Evolutionary conservation across 2,329 filamentous ascomycete genomes (phyloP).

Genomic region (Pseudopithomyces chartarum): DNA sequence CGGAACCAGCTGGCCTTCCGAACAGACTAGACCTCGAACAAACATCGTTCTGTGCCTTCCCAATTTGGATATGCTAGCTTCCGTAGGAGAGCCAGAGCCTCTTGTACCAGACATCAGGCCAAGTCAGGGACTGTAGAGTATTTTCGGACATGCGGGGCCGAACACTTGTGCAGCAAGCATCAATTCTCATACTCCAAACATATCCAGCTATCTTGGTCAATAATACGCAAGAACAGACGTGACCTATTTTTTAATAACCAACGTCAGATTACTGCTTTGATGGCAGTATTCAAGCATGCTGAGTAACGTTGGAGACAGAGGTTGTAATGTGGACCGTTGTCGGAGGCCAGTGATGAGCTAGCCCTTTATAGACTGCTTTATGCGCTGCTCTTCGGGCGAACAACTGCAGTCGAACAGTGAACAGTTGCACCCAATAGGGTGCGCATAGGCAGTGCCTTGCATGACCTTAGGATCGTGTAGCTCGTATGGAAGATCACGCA

Average conservation of each 20-base stretch:
- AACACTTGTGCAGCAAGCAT: conserved; percentile 5
- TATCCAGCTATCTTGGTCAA: neutral
- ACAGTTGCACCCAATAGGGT: too few relatives aligned
- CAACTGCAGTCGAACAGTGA: neutral
- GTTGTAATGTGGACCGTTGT: too few relatives aligned
- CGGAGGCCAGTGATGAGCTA: neutral
- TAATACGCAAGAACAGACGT: neutral
- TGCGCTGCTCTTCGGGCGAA: neutral
- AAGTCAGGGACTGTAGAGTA: conserved; percentile 22
- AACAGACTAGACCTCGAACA: conserved; percentile 34
- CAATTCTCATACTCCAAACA: neutral
- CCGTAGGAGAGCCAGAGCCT: conserved; percentile 39
- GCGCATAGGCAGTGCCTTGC: too few relatives aligned
- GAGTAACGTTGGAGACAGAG: neutral
- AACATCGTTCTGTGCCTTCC: conserved; percentile 26
- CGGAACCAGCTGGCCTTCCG: conserved; percentile 32
- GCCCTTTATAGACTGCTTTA: neutral
- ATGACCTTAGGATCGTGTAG: neutral
- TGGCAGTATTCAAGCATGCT: neutral
- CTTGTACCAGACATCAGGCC: conserved; percentile 15
- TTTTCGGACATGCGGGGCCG: conserved; percentile 35
- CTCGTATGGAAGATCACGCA: neutral
- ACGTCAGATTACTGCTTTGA: neutral
- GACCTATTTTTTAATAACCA: neutral
- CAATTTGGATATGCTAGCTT: conserved; percentile 26